Evolutionary conservation across 306 rosid genomes (phyloP).

Genomic region (Fragaria iinumae): DNA sequence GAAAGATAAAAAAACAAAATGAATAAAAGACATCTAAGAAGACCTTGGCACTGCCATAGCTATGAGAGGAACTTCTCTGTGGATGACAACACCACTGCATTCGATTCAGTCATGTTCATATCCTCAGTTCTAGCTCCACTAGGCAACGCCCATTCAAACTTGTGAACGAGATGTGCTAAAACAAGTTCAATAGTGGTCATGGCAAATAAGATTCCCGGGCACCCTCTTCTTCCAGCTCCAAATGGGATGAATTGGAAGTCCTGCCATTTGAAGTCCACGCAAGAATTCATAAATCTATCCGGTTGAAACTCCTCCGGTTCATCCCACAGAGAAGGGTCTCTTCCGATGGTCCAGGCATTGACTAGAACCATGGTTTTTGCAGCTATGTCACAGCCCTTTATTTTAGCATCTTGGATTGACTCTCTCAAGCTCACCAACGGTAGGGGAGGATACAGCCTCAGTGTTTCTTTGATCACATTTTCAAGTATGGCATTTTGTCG

Average conservation of each 20-base stretch:
- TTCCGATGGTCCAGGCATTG: slow-evolving; percentile 40
- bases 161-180: slow-evolving; percentile 25
- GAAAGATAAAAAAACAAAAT: no score
- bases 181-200: slow-evolving; percentile 14
- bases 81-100: neutral
- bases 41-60: slow-evolving; percentile 35
- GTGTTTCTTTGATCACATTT: slow-evolving; percentile 41
- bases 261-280: neutral
- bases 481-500: slow-evolving; percentile 34
- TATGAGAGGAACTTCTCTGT: neutral
- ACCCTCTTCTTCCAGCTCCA: neutral
- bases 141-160: slow-evolving; percentile 10
- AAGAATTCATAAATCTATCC: neutral
- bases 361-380: slow-evolving; percentile 15
- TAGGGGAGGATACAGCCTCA: slow-evolving; percentile 37
- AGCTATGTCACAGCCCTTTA: slow-evolving; percentile 19
- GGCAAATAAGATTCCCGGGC: slow-evolving; percentile 16
- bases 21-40: neutral
- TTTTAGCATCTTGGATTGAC: neutral
- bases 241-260: neutral
- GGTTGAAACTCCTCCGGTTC: slow-evolving; percentile 1
- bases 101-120: slow-evolving; percentile 15
- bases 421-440: slow-evolving; percentile 41
- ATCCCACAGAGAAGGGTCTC: slow-evolving; percentile 21
- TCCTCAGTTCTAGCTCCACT: slow-evolving; percentile 22